These are phyloP conservation scores for Glycine latifolia DNA, from an alignment of 306 rosid genomes.

Conservation along the genomic window DNA sequence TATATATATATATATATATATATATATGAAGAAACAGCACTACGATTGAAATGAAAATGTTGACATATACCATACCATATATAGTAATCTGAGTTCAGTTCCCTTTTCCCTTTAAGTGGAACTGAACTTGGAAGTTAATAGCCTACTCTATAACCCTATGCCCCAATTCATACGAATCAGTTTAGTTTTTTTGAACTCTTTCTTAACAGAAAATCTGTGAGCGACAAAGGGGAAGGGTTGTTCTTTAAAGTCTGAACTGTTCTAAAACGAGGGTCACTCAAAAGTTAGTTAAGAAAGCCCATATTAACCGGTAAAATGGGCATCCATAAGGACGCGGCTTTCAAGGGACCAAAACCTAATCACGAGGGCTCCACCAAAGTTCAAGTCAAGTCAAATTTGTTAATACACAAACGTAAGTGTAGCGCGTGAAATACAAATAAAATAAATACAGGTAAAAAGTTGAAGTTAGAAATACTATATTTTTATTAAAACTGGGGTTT, in stretches of 20 bases:
- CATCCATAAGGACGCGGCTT: background rate
- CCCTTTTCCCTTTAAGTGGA: conserved; percentile 51
- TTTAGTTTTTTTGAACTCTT: background rate
- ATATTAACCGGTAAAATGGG: conserved; percentile 3
- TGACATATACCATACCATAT: conserved; percentile 40
- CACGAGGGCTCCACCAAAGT: background rate
- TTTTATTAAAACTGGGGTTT: no score
- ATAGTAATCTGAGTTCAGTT: conserved; percentile 48
- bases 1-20: no score
- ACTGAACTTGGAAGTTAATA: conserved; percentile 48
- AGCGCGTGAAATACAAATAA: background rate
- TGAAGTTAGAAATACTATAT: no score
- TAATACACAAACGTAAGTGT: background rate
- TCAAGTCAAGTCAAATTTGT: background rate
- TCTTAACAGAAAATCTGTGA: background rate
- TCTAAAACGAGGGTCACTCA: background rate
- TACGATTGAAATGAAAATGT: conserved; percentile 39
- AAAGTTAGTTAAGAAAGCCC: conserved; percentile 17
- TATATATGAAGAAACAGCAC: background rate
- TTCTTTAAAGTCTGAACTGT: background rate
- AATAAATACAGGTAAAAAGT: no score
- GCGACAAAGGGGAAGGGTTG: background rate
- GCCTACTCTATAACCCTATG: conserved; percentile 41
- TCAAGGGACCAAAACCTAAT: conserved; percentile 21
- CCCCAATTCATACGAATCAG: background rate